Conservation (phyloP, 106 monocot genomes). For the Agapanthus africanus region DNA sequence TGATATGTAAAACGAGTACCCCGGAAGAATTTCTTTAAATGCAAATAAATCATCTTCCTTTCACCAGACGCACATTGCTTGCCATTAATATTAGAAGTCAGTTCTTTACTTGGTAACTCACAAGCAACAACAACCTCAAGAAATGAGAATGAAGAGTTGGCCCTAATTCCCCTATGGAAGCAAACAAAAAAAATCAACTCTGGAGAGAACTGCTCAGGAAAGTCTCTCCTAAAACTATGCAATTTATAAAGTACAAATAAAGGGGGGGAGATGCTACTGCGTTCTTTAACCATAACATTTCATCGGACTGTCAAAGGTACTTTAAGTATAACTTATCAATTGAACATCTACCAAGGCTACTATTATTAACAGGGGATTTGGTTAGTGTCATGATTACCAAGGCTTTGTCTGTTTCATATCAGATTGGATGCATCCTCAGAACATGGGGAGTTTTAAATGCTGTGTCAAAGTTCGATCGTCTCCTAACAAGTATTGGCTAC, state of each 20-base stretch:
- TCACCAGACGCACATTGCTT: conserved; percentile 7
- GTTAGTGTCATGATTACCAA: too few relatives aligned
- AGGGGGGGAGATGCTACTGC: too few relatives aligned
- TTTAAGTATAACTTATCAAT: neutral
- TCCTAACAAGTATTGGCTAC: too few relatives aligned
- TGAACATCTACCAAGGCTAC: too few relatives aligned
- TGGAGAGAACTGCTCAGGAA: neutral
- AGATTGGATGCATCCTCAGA: too few relatives aligned
- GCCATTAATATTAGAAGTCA: conserved; percentile 11
- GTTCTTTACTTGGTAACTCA: conserved; percentile 22
- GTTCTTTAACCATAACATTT: too few relatives aligned
- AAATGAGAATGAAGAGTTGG: conserved; percentile 56
- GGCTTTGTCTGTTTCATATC: too few relatives aligned
- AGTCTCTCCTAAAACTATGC: neutral
- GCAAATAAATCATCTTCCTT: conserved; percentile 58
- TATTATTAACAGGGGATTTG: too few relatives aligned
- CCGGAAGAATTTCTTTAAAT: conserved; percentile 80
- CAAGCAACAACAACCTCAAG: conserved; percentile 66
- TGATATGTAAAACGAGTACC: conserved; percentile 71
- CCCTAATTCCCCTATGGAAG: conserved; percentile 60
- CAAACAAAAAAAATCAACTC: neutral
- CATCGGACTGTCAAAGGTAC: neutral
- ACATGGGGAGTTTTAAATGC: too few relatives aligned
- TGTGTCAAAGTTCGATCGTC: too few relatives aligned
- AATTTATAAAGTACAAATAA: neutral